These are phyloP conservation scores for Xylaria acuta DNA, from an alignment of 495 filamentous ascomycete genomes.

Conservation along the genomic window DNA sequence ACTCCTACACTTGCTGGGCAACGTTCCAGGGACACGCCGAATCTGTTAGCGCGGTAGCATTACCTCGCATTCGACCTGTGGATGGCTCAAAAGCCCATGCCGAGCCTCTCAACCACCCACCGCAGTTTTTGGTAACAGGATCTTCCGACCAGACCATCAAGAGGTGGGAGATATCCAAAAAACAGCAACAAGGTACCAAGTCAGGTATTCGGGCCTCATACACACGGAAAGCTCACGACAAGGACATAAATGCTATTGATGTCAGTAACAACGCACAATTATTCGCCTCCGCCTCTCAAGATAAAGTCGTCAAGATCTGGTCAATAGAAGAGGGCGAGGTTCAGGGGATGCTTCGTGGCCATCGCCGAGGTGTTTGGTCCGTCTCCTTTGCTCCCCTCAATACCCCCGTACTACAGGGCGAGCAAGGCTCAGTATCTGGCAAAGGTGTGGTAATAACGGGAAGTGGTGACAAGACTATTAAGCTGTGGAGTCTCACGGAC, in stretches of 20 bases:
- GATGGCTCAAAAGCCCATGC: constrained; percentile 66
- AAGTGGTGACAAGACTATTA: constrained; percentile 93
- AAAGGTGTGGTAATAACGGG: constrained; percentile 85
- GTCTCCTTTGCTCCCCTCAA: constrained; percentile 83
- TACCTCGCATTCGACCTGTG: constrained; percentile 72
- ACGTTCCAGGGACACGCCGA: constrained; percentile 91
- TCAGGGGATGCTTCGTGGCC: constrained; percentile 86
- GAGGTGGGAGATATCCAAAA: constrained; percentile 73
- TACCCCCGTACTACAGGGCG: constrained; percentile 73
- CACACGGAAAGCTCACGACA: constrained; percentile 94
- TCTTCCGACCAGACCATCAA: constrained; percentile 96
- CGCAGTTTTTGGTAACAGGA: constrained; percentile 83
- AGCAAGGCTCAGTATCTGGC: constrained; percentile 67
- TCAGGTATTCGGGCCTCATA: constrained; percentile 65
- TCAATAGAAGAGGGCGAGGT: constrained; percentile 85
- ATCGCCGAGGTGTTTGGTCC: constrained; percentile 93
- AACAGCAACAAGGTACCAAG: constrained; percentile 50
- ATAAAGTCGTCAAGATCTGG: constrained; percentile 97
- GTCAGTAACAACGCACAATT: constrained; percentile 70
- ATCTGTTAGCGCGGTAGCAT: constrained; percentile 88
- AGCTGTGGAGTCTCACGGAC: constrained; percentile 92
- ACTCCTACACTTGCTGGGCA: constrained; percentile 78
- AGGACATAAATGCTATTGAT: constrained; percentile 96
- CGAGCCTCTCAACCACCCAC: constrained; percentile 78
- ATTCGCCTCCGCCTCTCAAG: constrained; percentile 95